Base-by-base conservation (phyloP, 176 grass and related monocot species). In the Ananas comosus region DNA sequence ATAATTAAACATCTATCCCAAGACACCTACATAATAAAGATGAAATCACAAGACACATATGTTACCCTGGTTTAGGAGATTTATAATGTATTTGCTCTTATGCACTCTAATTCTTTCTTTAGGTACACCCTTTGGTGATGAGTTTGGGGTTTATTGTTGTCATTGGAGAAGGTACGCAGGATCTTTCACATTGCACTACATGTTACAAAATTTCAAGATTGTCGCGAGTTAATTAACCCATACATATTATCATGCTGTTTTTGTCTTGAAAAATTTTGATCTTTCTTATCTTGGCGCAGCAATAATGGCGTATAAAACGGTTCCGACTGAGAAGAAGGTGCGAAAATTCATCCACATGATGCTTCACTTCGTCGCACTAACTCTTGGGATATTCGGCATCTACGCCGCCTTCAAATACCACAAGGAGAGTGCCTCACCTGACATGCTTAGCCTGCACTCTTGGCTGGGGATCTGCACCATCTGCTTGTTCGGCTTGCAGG, bases 331-430 rank as follows among this genome's bases (percentile, higher is more conserved):
- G 4, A 86, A 72, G 77, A 23, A 50, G 25, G 54, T 70, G 70
- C 80, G 78, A 71, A 97, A 97, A 71, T 74, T 71, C 63, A 65
- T 80, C 25, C 94, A 97, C 79, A 87, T 97, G 89, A 63, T 88
- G 74, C 78, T 97, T 51, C 86, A 93, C 48, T 77, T 93, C 19
- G 75, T 90, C 42, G 94, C 53, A 0, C 77, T 97, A 14, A 78
- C 83, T 76, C 93, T 97, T 14, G 93, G 77, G 33, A 87, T 87
- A 10, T 85, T 97, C 58, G 93, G 93, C 28, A 56, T 97, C 12
- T 97, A 97, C 74, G 93, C 87, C 6, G 89, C 89, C 49, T 97
- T 97, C 79, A 97, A 97, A 82, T 97, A 51, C 72, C 93, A 97
- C 80, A 75, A 52, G 53, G 85, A 66, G 50, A 84, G 71, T 3